These are phyloP conservation scores for Vicia villosa DNA, from an alignment of 306 rosid genomes.

Conservation along the genomic window DNA sequence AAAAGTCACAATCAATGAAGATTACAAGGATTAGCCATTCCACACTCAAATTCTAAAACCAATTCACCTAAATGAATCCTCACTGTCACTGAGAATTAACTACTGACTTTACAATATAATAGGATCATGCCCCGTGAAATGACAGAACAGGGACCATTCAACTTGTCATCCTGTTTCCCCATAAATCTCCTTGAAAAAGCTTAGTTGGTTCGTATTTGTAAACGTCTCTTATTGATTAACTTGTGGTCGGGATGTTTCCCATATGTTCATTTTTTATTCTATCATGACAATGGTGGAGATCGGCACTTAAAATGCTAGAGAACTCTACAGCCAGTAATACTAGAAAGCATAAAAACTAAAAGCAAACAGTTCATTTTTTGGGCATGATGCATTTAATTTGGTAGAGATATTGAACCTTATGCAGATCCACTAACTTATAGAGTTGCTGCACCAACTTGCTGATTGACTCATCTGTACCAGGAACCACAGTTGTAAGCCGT, in stretches of 20 bases:
- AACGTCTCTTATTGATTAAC: not conserved
- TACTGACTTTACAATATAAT: not conserved
- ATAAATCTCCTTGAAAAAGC: constrained; percentile 12
- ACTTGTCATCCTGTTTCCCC: constrained; percentile 17
- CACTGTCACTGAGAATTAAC: not conserved
- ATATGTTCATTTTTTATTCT: not conserved
- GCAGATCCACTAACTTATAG: constrained; percentile 70
- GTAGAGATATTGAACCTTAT: constrained; percentile 57
- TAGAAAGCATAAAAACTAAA: constrained; percentile 1
- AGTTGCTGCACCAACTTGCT: constrained; percentile 80
- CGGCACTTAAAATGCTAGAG: constrained; percentile 10
- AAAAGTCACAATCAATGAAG: constrained; percentile 17
- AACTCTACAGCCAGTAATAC: constrained; percentile 13
- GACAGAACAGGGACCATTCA: not conserved
- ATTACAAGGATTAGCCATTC: not conserved
- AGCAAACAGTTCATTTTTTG: constrained; percentile 28
- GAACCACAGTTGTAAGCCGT: constrained; percentile 89
- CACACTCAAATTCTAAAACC: not conserved
- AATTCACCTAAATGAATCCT: constrained; percentile 9
- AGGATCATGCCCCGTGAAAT: not conserved
- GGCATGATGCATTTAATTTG: constrained; percentile 22
- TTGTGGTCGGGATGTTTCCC: not conserved
- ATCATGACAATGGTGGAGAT: constrained; percentile 17
- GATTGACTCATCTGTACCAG: constrained; percentile 80
- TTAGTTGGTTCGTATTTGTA: constrained; percentile 10